phyloP scores from a whole-genome alignment of 495 filamentous ascomycete species.

The Oleoguttula mirabilis region DNA sequence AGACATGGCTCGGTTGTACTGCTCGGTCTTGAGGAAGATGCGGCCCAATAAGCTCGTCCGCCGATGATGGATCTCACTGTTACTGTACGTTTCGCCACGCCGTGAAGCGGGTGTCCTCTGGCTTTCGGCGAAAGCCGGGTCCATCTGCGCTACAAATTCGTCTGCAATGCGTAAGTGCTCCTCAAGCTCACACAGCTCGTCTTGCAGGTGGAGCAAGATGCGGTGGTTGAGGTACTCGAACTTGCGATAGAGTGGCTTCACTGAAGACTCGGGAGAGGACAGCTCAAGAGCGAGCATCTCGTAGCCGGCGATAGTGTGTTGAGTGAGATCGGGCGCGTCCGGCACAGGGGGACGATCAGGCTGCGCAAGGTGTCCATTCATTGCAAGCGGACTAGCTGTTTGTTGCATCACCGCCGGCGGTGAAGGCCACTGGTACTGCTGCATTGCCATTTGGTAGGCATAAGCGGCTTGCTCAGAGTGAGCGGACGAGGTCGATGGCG shows the following conservation, averaged over 20 bases:
- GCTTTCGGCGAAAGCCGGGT: conserved; percentile 35
- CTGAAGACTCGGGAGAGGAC: conserved; percentile 25
- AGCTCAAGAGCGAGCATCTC: conserved; percentile 53
- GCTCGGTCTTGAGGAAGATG: conserved; percentile 61
- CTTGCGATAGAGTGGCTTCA: conserved; percentile 62
- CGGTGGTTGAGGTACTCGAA: conserved; percentile 80
- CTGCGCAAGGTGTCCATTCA: conserved; percentile 22
- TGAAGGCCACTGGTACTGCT: conserved; percentile 19
- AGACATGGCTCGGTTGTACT: conserved; percentile 67
- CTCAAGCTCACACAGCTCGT: conserved; percentile 23
- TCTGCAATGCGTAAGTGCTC: conserved; percentile 44
- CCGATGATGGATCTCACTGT: conserved; percentile 59
- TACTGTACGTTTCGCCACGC: conserved; percentile 51
- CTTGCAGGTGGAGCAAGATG: conserved; percentile 63
- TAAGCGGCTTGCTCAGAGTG: conserved; percentile 3
- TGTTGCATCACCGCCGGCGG: not conserved
- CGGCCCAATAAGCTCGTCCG: conserved; percentile 57
- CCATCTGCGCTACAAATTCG: conserved; percentile 49
- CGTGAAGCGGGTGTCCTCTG: conserved; percentile 51
- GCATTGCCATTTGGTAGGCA: conserved; percentile 11
- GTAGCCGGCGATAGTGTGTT: conserved; percentile 48
- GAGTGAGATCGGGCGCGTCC: conserved; percentile 30
- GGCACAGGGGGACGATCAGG: conserved; percentile 20
- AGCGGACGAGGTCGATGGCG: conserved; percentile 9
- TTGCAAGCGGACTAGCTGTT: conserved; percentile 1